phyloP scores from a whole-genome alignment of 2,329 filamentous ascomycete genomes.

The Colletotrichum melonis region DNA sequence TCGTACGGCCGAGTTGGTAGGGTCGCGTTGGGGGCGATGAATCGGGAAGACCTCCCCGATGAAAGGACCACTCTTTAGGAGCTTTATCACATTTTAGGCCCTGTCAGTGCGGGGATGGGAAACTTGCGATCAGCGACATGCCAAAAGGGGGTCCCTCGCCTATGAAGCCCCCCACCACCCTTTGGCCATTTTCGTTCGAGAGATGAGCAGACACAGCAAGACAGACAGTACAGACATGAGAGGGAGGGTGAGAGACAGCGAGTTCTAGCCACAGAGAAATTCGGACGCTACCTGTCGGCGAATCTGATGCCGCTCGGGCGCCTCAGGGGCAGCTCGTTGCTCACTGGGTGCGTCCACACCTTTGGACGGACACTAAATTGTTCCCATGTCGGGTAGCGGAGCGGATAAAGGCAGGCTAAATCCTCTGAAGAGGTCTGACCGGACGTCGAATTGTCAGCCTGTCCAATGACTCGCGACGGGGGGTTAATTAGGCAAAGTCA shows the following conservation, averaged over 20 bases:
- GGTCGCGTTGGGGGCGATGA: slow-evolving; percentile 12
- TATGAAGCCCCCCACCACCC: background rate
- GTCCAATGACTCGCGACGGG: slow-evolving; percentile 12
- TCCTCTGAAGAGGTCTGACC: slow-evolving; percentile 4
- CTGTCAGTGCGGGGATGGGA: slow-evolving; percentile 17
- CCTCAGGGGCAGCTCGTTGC: slow-evolving; percentile 2
- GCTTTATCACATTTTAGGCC: background rate
- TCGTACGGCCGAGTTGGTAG: background rate
- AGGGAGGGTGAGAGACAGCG: background rate
- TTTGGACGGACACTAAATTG: background rate
- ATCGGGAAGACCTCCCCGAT: slow-evolving; percentile 16
- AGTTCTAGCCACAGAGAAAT: background rate
- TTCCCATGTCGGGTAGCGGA: background rate
- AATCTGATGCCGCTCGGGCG: background rate
- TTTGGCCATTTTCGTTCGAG: background rate
- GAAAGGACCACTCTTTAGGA: background rate
- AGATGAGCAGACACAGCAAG: background rate
- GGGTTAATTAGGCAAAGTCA: background rate
- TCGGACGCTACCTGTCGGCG: background rate
- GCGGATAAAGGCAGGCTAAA: background rate
- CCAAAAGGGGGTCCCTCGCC: background rate
- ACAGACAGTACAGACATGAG: background rate
- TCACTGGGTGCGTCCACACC: background rate
- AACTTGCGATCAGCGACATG: slow-evolving; percentile 1
- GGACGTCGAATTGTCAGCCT: background rate